phyloP scores from a whole-genome alignment of 2,329 filamentous ascomycete species.

The Raffaelea ambrosiae region DNA sequence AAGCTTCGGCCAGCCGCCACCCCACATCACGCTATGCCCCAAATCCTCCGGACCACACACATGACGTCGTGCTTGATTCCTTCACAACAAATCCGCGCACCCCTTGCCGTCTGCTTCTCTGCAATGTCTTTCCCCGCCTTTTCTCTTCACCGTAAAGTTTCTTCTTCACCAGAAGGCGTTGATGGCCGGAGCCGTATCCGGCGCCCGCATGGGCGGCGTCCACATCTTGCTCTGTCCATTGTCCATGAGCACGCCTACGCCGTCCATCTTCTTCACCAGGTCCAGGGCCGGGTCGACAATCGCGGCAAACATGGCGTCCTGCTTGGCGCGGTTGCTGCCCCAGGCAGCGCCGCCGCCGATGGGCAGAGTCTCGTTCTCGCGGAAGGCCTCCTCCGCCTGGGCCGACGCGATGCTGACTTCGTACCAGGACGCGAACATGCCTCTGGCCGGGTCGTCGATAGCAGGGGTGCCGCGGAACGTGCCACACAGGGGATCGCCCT shows the following conservation, averaged over 20 bases:
- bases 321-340: slow-evolving; percentile 10
- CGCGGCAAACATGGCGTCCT: slow-evolving; percentile 12
- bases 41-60: too few species aligned
- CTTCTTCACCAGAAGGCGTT: slow-evolving; percentile 10
- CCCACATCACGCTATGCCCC: too few species aligned
- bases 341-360: slow-evolving; percentile 18
- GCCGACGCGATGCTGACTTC: slow-evolving; percentile 20
- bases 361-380: slow-evolving; percentile 16
- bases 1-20: too few species aligned
- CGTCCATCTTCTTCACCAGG: slow-evolving; percentile 21
- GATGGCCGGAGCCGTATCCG: not conserved
- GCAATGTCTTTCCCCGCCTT: too few species aligned
- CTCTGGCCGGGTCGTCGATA: slow-evolving; percentile 8
- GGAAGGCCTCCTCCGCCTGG: slow-evolving; percentile 15
- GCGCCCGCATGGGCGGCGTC: slow-evolving; percentile 4
- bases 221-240: slow-evolving; percentile 11
- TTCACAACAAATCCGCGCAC: too few species aligned
- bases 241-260: slow-evolving; percentile 17
- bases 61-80: too few species aligned
- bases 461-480: slow-evolving; percentile 4
- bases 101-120: too few species aligned
- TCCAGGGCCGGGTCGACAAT: slow-evolving; percentile 18
- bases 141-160: too few species aligned
- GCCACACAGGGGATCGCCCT: not conserved
- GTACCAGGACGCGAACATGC: slow-evolving; percentile 19